Evolutionary conservation across 805 yeast genomes (phyloP), one percentile per base, ranked within the genome.

Genomic region (Sugiyamaella marilandica): DNA sequence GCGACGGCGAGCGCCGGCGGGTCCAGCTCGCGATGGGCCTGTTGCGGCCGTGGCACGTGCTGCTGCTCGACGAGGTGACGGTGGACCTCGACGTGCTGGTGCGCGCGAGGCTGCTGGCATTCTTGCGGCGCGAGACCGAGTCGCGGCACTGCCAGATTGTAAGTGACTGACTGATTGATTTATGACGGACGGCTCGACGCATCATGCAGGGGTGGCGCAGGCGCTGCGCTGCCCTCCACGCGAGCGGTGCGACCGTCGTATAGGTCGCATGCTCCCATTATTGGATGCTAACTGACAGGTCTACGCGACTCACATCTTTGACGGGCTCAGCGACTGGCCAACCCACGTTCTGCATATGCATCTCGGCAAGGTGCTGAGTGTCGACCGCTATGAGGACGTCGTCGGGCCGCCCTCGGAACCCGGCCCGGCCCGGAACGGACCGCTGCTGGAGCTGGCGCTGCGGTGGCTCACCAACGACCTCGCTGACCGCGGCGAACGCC

Each of bases 61-160:
- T 94, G 32, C 72, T 94, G n/a, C 73, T 94, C 46, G 99, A 94
- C 67, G 99, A 94, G 67, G 98, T 94, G 36, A 94, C 99, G 0
- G 96, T 94, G 26, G 99, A 94, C 68, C 75, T 94, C 59, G 99
- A 94, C 65, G 99, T 94, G 5, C 75, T 94, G 47, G 98, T 91
- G 1, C 77, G 99, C 60, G 80, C 83, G 33, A 76, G 88, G 51
- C 71, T 94, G 47, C 72, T 94, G 56, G 72, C 76, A 1, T 94
- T 87, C 65, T 72, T 94, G 60, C 77, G 76, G 58, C 64, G 70
- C n/a, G 99, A 94, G 66, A 88, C 97, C 4, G 73, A 72, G 47
- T 65, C 71, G 0, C 75, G 98, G 54, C 70, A 77, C 16, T 83
- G 95, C 55, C 82, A 90, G 46, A 87, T 94, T 35, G 82, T 92